These are phyloP conservation scores for Pleurotus eryngii DNA, from an alignment of 768 basidiomycete species.

Conservation along the genomic window DNA sequence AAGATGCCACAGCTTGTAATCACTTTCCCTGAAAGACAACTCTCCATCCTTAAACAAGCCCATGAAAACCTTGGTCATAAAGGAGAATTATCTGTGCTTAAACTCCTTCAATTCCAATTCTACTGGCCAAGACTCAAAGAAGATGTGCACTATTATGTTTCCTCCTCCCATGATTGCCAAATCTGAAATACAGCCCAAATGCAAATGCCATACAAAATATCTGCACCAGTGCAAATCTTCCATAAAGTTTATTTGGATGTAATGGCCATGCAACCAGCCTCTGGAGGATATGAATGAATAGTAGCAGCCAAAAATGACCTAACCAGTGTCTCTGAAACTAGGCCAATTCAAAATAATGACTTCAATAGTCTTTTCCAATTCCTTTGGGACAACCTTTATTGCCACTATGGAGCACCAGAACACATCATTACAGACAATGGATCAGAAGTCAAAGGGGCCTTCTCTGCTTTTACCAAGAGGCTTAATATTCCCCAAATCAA, in stretches of 20 bases:
- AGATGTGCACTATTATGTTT: slow-evolving; percentile 16
- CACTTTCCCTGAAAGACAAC: slow-evolving; percentile 8
- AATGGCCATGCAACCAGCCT: slow-evolving; percentile 19
- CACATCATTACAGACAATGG: no score
- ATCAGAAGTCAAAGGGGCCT: no score
- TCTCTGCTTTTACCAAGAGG: no score
- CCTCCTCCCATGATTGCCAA: slow-evolving; percentile 26
- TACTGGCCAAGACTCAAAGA: slow-evolving; percentile 19
- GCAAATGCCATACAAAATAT: slow-evolving; percentile 10
- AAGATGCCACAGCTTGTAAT: slow-evolving; percentile 4
- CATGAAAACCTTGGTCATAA: slow-evolving; percentile 21
- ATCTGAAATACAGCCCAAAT: slow-evolving; percentile 5
- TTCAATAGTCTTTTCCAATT: no score
- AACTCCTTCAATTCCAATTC: slow-evolving; percentile 13
- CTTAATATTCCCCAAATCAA: no score
- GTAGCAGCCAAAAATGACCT: no score
- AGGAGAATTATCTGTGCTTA: no score
- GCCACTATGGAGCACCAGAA: no score
- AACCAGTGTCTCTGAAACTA: no score
- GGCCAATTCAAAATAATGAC: no score
- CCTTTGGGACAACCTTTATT: no score
- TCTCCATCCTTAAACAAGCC: slow-evolving; percentile 8
- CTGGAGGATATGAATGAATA: slow-evolving; percentile 18
- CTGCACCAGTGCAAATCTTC: slow-evolving; percentile 11
- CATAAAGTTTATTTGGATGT: slow-evolving; percentile 18